A percentile compares a stretch with the other conserved stretches of the same genome.
phyloP scores from a whole-genome alignment of 306 rosid genomes.

The Prunus davidiana region DNA sequence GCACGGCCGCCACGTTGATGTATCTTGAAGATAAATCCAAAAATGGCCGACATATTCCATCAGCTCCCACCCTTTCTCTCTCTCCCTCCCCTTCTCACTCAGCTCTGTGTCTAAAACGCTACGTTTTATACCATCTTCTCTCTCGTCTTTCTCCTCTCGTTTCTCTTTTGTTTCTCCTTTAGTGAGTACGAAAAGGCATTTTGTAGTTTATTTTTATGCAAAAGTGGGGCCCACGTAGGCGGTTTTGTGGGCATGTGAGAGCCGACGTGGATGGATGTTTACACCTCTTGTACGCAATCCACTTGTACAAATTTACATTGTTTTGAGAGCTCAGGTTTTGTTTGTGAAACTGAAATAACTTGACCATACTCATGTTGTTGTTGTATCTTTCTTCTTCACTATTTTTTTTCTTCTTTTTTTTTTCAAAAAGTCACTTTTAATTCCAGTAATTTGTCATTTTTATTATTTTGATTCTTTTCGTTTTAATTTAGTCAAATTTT shows the following conservation, averaged over 20 bases:
- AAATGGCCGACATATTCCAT: conserved; percentile 88
- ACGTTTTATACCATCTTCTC: not conserved
- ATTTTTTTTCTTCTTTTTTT: too few relatives aligned
- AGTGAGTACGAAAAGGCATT: conserved; percentile 5
- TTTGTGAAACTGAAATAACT: conserved; percentile 23
- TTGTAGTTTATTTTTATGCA: conserved; percentile 15
- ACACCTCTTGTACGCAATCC: conserved; percentile 24
- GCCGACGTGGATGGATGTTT: conserved; percentile 36
- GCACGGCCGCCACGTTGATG: conserved; percentile 87
- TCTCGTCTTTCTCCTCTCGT: not conserved
- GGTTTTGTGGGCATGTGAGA: conserved; percentile 19
- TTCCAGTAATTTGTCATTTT: fast-evolving
- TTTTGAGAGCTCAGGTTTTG: not conserved
- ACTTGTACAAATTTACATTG: not conserved
- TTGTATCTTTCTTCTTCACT: too few relatives aligned
- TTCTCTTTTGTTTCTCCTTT: not conserved
- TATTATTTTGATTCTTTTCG: fast-evolving
- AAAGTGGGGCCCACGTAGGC: conserved; percentile 25
- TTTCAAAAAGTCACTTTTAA: too few relatives aligned
- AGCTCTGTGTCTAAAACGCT: not conserved
- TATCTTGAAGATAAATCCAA: conserved; percentile 67
- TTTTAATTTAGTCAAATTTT: too few relatives aligned
- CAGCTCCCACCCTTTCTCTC: conserved; percentile 24
- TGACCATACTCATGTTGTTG: too few relatives aligned
- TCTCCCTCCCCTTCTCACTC: not conserved